Evolutionary conservation across 2,329 filamentous ascomycete species (phyloP).

Genomic region (Trichoderma koningiopsis): DNA sequence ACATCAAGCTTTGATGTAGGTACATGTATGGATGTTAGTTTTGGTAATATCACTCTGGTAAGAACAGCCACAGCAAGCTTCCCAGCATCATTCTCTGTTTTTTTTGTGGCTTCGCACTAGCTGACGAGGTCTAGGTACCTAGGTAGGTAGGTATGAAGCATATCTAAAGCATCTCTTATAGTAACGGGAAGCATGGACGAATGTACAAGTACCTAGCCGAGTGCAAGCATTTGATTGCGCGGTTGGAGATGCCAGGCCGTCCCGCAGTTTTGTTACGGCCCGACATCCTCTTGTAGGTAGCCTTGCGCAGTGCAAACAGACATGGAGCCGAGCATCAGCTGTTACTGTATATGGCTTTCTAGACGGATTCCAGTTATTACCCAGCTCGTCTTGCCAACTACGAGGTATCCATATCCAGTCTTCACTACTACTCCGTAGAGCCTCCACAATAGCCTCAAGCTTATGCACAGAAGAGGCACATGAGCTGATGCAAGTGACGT

Average conservation of each 20-base stretch:
- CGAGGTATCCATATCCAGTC: background rate
- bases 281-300: background rate
- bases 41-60: background rate
- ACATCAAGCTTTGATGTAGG: background rate
- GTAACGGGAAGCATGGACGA: background rate
- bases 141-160: background rate
- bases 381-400: background rate
- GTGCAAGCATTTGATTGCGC: background rate
- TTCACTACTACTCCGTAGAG: too few species aligned
- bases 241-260: background rate
- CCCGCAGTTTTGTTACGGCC: background rate
- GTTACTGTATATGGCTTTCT: background rate
- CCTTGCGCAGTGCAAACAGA: background rate
- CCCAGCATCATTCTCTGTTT: background rate
- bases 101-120: background rate
- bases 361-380: too few species aligned
- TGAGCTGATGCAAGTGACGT: background rate
- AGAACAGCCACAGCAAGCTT: background rate
- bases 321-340: background rate
- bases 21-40: background rate
- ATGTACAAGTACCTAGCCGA: background rate
- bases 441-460: background rate
- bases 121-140: background rate
- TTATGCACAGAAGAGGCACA: background rate
- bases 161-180: background rate